Percentiles rank a stretch among this genome's conserved stretches.
Evolutionary conservation across 192 early-diverging fungal species (phyloP).

Genomic region (Backusella luteola): DNA sequence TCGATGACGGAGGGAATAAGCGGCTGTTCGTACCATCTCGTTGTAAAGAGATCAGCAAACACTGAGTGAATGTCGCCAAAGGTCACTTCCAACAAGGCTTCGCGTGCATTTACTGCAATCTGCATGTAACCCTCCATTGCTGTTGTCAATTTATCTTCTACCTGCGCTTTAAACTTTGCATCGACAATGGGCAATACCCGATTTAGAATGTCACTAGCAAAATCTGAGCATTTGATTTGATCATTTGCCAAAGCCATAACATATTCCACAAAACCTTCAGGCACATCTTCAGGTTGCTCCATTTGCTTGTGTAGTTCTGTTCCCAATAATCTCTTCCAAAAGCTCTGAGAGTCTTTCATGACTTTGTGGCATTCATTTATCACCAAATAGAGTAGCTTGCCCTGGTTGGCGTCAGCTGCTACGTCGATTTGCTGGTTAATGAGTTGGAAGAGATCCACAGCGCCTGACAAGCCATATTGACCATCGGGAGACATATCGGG

Average conservation of each 20-base stretch:
- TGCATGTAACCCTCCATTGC: conserved; percentile 90
- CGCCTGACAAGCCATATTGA: conserved; percentile 78
- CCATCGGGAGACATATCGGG: conserved; percentile 81
- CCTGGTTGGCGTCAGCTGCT: conserved; percentile 80
- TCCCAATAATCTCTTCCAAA: conserved; percentile 79
- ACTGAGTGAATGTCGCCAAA: conserved; percentile 81
- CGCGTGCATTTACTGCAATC: conserved; percentile 72
- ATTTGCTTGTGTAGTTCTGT: conserved; percentile 78
- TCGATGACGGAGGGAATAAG: conserved; percentile 85
- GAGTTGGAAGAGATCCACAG: conserved; percentile 94
- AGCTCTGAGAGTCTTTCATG: conserved; percentile 79
- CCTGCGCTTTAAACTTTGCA: conserved; percentile 58
- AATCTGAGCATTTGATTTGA: conserved; percentile 87
- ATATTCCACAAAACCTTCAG: conserved; percentile 91
- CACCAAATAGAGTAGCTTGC: conserved; percentile 88
- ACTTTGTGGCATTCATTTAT: conserved; percentile 74
- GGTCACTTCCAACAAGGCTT: conserved; percentile 80
- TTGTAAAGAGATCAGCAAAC: conserved; percentile 70
- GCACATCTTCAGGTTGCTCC: conserved; percentile 70
- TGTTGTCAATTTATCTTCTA: conserved; percentile 62
- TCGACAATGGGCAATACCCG: conserved; percentile 59
- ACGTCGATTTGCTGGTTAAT: conserved; percentile 97
- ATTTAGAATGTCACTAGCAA: conserved; percentile 74
- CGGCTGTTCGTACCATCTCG: conserved; percentile 91
- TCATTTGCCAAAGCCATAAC: conserved; percentile 96